phyloP scores from a whole-genome alignment of 2,329 filamentous ascomycete species.

The Diaporthe citrichinensis region DNA sequence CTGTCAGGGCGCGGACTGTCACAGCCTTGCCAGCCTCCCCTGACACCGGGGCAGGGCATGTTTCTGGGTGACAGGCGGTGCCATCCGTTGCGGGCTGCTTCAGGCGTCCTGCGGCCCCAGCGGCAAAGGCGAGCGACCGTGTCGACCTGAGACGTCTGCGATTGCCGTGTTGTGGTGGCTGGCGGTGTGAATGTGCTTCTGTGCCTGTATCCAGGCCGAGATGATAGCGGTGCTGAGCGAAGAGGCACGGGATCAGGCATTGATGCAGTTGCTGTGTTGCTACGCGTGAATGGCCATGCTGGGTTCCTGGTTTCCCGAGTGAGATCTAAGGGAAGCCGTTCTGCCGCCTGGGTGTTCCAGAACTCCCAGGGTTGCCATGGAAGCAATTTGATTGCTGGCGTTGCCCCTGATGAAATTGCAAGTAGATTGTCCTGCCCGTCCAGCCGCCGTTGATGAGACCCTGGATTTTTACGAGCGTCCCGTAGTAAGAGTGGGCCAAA shows the following conservation, averaged over 20 bases:
- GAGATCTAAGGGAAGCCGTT: constrained; percentile 30
- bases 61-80: constrained; percentile 34
- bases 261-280: constrained; percentile 26
- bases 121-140: constrained; percentile 24
- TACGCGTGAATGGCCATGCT: neutral
- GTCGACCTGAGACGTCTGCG: constrained; percentile 20
- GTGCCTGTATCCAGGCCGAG: constrained; percentile 3
- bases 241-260: constrained; percentile 10
- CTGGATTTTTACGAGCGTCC: constrained; percentile 29
- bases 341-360: constrained; percentile 30
- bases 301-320: neutral
- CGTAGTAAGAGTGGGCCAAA: constrained; percentile 22
- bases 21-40: constrained; percentile 19
- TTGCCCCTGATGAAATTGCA: constrained; percentile 39
- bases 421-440: constrained; percentile 27
- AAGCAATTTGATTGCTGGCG: constrained; percentile 39
- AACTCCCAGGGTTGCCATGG: constrained; percentile 35
- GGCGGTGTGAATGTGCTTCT: neutral
- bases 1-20: constrained; percentile 34
- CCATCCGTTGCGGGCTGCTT: constrained; percentile 27
- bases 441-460: constrained; percentile 35
- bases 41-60: constrained; percentile 28
- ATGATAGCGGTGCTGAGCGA: neutral
- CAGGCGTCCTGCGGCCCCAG: constrained; percentile 30
- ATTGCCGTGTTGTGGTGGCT: constrained; percentile 3